Conservation (phyloP, 371 early-diverging fungal genomes). For the Rhizopus arrhizus region DNA sequence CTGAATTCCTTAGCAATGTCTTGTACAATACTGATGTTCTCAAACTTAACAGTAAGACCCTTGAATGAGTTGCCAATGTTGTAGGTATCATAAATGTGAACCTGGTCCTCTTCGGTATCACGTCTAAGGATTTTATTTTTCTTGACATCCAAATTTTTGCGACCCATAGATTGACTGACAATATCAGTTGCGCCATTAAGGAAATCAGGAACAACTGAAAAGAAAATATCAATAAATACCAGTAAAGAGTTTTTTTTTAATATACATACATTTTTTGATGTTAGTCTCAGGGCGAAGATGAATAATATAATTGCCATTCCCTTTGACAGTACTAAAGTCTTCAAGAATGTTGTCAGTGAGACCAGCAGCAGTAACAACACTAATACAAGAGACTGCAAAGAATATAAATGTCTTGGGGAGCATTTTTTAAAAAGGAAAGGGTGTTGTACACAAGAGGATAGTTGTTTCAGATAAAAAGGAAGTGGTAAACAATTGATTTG, state of each 20-base stretch:
- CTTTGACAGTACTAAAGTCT: constrained; percentile 13
- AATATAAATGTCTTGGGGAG: constrained; percentile 13
- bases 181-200: constrained; percentile 33
- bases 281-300: constrained; percentile 29
- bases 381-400: constrained; percentile 13
- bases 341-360: constrained; percentile 6
- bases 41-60: constrained; percentile 36
- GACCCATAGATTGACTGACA: constrained; percentile 13
- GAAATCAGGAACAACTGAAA: constrained; percentile 36
- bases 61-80: constrained; percentile 37
- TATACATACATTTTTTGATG: constrained; percentile 36
- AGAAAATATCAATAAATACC: constrained; percentile 1
- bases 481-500: not conserved
- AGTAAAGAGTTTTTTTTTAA: not conserved
- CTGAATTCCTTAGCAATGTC: constrained; percentile 13
- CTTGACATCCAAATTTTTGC: constrained; percentile 14
- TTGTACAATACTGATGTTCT: constrained; percentile 29
- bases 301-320: constrained; percentile 39
- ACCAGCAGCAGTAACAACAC: constrained; percentile 12
- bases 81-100: constrained; percentile 36
- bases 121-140: constrained; percentile 22
- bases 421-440: not conserved
- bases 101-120: constrained; percentile 23
- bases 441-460: not conserved
- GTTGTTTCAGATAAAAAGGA: constrained; percentile 1